phyloP scores from a whole-genome alignment of 352 stramenopile species.

The Phytopythium oedochilum region DNA sequence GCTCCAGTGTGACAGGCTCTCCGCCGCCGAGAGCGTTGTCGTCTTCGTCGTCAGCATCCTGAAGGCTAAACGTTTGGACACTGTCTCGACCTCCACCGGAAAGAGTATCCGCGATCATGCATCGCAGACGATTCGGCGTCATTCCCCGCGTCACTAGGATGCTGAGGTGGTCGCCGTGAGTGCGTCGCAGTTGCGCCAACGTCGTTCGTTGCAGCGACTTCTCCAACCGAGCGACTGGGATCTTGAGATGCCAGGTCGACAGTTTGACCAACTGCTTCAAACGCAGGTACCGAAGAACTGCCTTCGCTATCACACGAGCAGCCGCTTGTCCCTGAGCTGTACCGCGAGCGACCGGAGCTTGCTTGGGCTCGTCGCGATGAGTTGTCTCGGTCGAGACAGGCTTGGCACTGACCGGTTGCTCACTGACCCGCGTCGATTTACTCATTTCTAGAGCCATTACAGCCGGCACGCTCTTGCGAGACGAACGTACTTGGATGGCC shows the following conservation, averaged over 20 bases:
- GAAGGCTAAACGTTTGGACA: neutral
- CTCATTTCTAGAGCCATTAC: neutral
- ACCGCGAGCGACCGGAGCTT: neutral
- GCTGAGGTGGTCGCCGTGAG: conserved; percentile 13
- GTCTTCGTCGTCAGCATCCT: neutral
- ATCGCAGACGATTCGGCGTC: conserved; percentile 56
- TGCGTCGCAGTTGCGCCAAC: conserved; percentile 8
- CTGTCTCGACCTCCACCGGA: conserved; percentile 5
- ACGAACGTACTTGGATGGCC: neutral
- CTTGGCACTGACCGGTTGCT: neutral
- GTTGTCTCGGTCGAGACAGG: neutral
- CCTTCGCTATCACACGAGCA: conserved; percentile 41
- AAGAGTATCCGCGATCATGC: conserved; percentile 35
- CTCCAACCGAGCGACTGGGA: conserved; percentile 25
- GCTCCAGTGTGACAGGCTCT: neutral
- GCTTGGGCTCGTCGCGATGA: neutral
- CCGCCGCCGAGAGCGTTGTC: neutral
- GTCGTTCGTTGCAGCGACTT: conserved; percentile 29
- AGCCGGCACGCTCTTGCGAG: neutral
- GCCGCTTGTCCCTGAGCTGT: conserved; percentile 6
- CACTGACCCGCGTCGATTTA: neutral
- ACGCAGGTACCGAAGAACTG: conserved; percentile 40
- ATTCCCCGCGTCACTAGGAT: conserved; percentile 43
- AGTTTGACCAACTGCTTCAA: conserved; percentile 31
- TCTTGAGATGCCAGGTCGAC: conserved; percentile 43